Evolutionary conservation across 2,329 filamentous ascomycete genomes (phyloP), one percentile per base, ranked within the genome.

Genomic region (Byssoonygena ceratinophila): DNA sequence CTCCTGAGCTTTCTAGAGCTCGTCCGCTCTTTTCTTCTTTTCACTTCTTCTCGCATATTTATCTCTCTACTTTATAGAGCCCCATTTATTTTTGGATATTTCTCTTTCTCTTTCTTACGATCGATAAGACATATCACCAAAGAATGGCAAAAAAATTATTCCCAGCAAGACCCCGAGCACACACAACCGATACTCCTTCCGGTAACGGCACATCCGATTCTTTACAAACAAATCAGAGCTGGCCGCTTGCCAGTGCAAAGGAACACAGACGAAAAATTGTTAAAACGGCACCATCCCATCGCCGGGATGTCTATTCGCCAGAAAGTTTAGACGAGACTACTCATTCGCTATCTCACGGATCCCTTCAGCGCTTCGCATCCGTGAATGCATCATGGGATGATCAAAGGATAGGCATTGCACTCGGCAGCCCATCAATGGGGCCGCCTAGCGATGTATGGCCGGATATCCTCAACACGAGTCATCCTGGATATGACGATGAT

Each of bases 371-470:
- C 0, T 57, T 55, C 2, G 47, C 55, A 2, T 48, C 44, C 6
- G 52, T 57, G 11, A 58, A 59, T 18, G 54, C 56, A 32, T 56
- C 58, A 29, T 54, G 54, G 6, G 67, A 70, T 6, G 71, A 73
- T 41, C 68, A 71, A 55, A 74, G 72, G 59, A 88, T 89, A 56
- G 85, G 85, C 8, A 82, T 89, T 75, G 85, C 85, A 1, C 69
- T 88, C 52, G 85, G 84, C 29, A 88, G 84, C 61, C 85, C 85
- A 22, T 70, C 74, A 12, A 59, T 65, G 39, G 34, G n/a, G 20
- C 52, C n/a, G 14, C 8, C 40, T 2, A 22, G 25, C 25, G 32
- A 34, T 34, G n/a, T 34, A 39, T 52, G 49, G 36, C 27, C 39
- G 1, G 46, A 51, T n/a, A 36, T 43, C 0, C 16, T 20, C 11